Percentiles rank a stretch among this genome's conserved stretches.
Conservation (phyloP, 148 eudicot genomes). For the Cornus kousa region DNA sequence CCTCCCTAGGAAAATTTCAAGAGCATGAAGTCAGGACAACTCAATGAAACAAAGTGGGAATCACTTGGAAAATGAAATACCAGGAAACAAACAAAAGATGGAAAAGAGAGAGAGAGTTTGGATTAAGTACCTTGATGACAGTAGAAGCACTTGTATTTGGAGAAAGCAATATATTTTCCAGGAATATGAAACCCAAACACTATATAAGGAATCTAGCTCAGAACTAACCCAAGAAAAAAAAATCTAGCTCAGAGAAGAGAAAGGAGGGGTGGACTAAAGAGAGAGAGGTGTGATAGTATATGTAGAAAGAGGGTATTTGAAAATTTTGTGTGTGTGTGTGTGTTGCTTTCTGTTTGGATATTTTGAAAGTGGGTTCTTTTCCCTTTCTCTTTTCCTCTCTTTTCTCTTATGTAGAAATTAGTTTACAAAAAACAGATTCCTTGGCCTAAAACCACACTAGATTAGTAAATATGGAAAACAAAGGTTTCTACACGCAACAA, state of each 20-base stretch:
- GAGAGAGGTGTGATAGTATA: constrained; percentile 1
- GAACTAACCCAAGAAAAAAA: no score
- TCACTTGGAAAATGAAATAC: not conserved
- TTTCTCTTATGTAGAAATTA: not conserved
- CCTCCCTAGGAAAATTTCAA: not conserved
- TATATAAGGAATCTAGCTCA: not conserved
- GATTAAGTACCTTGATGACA: not conserved
- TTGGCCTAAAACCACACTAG: not conserved
- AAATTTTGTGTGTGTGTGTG: not conserved
- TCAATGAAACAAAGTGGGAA: not conserved
- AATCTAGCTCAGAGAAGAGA: constrained; percentile 5
- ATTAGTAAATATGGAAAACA: not conserved
- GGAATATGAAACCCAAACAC: not conserved
- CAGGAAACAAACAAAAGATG: not conserved
- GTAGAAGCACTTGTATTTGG: no score
- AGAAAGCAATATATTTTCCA: not conserved
- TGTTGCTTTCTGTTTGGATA: not conserved
- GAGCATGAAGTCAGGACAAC: not conserved
- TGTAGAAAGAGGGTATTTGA: not conserved
- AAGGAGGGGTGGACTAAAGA: not conserved
- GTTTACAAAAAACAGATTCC: not conserved
- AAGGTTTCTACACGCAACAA: not conserved
- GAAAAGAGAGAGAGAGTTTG: no score
- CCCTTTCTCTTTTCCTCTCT: not conserved
- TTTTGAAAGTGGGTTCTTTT: not conserved